These are phyloP conservation scores for Eimeria sp. DNA, from an alignment of 169 alveolate genomes.

Conservation along the genomic window DNA sequence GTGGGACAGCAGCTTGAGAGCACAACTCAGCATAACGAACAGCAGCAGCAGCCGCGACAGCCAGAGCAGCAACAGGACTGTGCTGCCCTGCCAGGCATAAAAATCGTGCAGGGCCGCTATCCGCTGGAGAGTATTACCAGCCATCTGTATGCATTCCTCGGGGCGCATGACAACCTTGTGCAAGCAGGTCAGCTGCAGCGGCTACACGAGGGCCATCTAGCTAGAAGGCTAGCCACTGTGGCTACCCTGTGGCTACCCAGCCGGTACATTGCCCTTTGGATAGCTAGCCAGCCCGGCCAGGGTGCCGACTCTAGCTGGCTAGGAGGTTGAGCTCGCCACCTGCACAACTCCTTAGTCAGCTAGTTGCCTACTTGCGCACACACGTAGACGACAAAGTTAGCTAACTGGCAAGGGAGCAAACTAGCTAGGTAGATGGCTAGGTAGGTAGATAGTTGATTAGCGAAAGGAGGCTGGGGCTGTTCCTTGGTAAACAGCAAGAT, in stretches of 20 bases:
- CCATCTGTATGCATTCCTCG: conserved; percentile 37
- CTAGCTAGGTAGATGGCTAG: not conserved
- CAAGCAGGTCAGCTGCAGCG: conserved; percentile 56
- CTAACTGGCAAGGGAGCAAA: not conserved
- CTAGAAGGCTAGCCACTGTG: not conserved
- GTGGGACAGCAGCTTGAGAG: not conserved
- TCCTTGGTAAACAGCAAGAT: too few relatives aligned
- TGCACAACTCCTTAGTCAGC: not conserved
- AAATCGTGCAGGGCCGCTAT: conserved; percentile 40
- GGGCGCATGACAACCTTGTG: conserved; percentile 80
- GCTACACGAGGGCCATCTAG: not conserved
- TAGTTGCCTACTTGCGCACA: not conserved
- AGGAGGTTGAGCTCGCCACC: too few relatives aligned
- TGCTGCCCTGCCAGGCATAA: not conserved
- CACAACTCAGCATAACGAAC: not conserved
- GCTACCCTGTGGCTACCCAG: not conserved
- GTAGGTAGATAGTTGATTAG: not conserved
- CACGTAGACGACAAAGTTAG: not conserved
- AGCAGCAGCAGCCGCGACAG: conserved; percentile 48
- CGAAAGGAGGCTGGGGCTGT: too few relatives aligned
- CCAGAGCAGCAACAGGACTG: conserved; percentile 21
- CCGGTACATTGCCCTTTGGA: not conserved
- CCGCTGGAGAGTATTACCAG: conserved; percentile 71
- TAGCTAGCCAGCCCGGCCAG: too few relatives aligned
- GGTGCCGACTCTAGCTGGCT: too few relatives aligned